These are phyloP conservation scores for Zymoseptoria passerinii DNA, from an alignment of 2,329 filamentous ascomycete genomes.

Conservation along the genomic window DNA sequence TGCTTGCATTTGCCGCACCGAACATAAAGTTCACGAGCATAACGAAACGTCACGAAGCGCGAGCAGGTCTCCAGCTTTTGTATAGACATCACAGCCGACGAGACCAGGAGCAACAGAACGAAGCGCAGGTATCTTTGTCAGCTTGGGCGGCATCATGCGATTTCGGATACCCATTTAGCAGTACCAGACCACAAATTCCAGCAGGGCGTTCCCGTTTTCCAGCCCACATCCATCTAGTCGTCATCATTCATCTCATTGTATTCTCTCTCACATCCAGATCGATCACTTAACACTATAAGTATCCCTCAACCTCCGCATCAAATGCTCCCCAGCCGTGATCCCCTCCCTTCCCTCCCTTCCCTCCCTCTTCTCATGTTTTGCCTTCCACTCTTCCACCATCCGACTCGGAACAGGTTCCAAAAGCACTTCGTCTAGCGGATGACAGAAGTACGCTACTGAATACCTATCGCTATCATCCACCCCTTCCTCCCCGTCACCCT, in stretches of 20 bases:
- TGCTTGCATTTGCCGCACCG: neutral
- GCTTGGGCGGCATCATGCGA: neutral
- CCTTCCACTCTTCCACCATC: conserved; percentile 36
- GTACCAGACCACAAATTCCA: neutral
- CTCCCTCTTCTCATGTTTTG: conserved; percentile 23
- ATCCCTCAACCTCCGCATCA: conserved; percentile 48
- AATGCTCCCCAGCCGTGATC: conserved; percentile 52
- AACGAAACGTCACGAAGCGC: neutral
- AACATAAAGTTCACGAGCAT: neutral
- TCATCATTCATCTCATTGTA: neutral
- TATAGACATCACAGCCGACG: neutral
- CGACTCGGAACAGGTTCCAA: conserved; percentile 49
- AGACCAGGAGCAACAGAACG: neutral
- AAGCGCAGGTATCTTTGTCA: neutral
- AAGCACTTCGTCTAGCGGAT: conserved; percentile 48
- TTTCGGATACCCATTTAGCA: neutral
- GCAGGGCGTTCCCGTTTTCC: neutral
- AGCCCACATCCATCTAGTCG: neutral
- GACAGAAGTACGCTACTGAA: conserved; percentile 50
- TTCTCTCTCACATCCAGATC: neutral
- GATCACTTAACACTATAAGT: conserved; percentile 43
- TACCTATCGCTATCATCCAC: conserved; percentile 24
- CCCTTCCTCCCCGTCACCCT: neutral
- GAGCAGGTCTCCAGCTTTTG: neutral
- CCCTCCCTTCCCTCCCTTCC: conserved; percentile 35